Evolutionary conservation across 148 eudicot species (phyloP), one percentile per base, ranked within the genome.

Genomic region (Euryodendron excelsum): DNA sequence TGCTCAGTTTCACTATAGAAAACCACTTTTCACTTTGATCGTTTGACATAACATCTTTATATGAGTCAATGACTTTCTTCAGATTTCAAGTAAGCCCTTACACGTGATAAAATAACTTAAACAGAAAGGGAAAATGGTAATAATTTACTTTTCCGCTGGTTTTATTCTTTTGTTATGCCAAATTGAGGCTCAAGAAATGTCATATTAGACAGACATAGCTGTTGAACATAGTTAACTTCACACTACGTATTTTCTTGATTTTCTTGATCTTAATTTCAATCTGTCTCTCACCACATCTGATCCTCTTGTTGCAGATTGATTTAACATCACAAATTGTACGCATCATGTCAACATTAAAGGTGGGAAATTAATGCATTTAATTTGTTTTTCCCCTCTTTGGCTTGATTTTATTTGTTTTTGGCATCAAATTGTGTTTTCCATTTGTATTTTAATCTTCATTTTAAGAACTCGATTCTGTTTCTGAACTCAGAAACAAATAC

Each of bases 261-360:
- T n/a, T n/a, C 4, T 75, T 47, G 63, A 76, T 31, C 28, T 33
- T 41, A 61, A 41, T 47, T 75, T 44, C 45, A 31, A 63, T 27
- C 25, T 58, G 45, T 56, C 65, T 48, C 72, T 74, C 34, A 72
- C 50, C 72, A 13, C 37, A 52, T 78, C 18, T 64, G 61, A 58
- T 80, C 65, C 50, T 74, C 5, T 79, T 78, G 15, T 44, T 88
- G 87, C 99, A 96, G 99, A 75, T 96, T 82, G 98, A 96, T 85
- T 82, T 92, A 84, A 88, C 95, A 5, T 88, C 98, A 30, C 99
- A 91, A 79, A 69, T 89, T 77, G 99, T 93, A 66, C 94, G 97
- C 44, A 63, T 85, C 44, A 85, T 86, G 6, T 75, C 90, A 3
- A 83, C 85, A 31, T 79, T 96, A 31, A 93, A 91, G 97, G 99